These are phyloP conservation scores for Aspergillus bridgeri DNA, from an alignment of 495 filamentous ascomycete species.

Conservation along the genomic window DNA sequence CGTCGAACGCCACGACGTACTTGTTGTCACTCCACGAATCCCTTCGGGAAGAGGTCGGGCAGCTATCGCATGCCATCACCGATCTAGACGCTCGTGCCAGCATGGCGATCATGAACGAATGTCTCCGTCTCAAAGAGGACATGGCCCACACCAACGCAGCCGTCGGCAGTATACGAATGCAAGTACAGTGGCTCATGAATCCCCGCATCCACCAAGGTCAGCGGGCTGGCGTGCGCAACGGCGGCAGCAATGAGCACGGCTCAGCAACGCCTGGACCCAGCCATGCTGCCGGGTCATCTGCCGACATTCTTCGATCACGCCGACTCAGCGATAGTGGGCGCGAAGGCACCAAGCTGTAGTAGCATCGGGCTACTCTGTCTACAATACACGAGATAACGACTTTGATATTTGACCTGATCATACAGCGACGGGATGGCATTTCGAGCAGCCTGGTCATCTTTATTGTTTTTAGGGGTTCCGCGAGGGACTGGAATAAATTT, in stretches of 20 bases:
- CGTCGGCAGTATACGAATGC: conserved; percentile 59
- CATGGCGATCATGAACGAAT: conserved; percentile 69
- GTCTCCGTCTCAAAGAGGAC: conserved; percentile 62
- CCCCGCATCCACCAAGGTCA: conserved; percentile 51
- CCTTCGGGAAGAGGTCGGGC: conserved; percentile 60
- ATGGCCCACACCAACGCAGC: conserved; percentile 64
- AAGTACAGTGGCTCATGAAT: conserved; percentile 67
- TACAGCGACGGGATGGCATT: not conserved
- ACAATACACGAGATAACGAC: not conserved
- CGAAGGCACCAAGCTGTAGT: conserved; percentile 43
- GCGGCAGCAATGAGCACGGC: conserved; percentile 13
- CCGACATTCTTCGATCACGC: conserved; percentile 31
- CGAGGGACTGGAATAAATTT: no score
- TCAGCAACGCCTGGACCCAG: conserved; percentile 26
- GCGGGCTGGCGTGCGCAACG: conserved; percentile 24
- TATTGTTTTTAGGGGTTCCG: no score
- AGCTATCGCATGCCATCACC: conserved; percentile 53
- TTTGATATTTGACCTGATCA: not conserved
- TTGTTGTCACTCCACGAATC: conserved; percentile 66
- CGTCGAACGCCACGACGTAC: conserved; percentile 50
- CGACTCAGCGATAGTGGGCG: conserved; percentile 44
- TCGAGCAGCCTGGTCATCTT: no score
- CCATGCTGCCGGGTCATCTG: conserved; percentile 21
- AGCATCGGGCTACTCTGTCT: not conserved
- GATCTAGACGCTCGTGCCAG: conserved; percentile 63